These are phyloP conservation scores for Jatropha curcas DNA, from an alignment of 345 rosid genomes.

Conservation along the genomic window DNA sequence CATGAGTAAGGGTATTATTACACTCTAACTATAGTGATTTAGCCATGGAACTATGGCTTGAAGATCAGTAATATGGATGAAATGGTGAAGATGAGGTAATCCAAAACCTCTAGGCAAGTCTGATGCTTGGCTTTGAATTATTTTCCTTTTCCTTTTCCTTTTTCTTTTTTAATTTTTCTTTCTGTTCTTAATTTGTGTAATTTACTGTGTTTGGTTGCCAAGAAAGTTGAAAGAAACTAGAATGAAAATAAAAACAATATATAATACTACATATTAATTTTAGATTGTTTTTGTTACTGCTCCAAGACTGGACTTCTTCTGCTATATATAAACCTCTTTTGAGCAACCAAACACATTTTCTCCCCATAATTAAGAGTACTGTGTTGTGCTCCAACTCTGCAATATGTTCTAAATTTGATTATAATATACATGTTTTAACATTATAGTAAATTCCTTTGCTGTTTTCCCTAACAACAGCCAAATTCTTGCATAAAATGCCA, in stretches of 20 bases:
- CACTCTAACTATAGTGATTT: neutral
- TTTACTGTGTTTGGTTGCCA: constrained; percentile 24
- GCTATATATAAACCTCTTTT: neutral
- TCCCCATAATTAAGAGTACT: neutral
- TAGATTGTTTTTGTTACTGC: too few relatives aligned
- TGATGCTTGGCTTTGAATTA: constrained; percentile 53
- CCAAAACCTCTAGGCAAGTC: constrained; percentile 62
- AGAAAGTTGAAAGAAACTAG: constrained; percentile 30
- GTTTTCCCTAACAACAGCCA: too few relatives aligned
- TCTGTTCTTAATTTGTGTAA: constrained; percentile 18
- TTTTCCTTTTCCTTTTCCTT: neutral
- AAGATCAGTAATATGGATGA: neutral
- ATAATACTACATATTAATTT: constrained; percentile 2
- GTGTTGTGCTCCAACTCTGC: neutral
- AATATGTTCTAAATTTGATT: too few relatives aligned
- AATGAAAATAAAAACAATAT: constrained; percentile 4
- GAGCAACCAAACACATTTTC: constrained; percentile 15
- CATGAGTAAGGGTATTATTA: neutral
- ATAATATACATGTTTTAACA: too few relatives aligned
- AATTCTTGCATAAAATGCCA: neutral
- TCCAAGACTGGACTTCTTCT: constrained; percentile 13
- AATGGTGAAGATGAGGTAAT: constrained; percentile 22
- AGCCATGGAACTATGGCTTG: constrained; percentile 27
- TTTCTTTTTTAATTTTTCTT: neutral
- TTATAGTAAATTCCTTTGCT: too few relatives aligned